Percentiles rank a stretch among this genome's conserved stretches.
Evolutionary conservation across 2,329 filamentous ascomycete genomes (phyloP).

Genomic region (Alternaria sp.): DNA sequence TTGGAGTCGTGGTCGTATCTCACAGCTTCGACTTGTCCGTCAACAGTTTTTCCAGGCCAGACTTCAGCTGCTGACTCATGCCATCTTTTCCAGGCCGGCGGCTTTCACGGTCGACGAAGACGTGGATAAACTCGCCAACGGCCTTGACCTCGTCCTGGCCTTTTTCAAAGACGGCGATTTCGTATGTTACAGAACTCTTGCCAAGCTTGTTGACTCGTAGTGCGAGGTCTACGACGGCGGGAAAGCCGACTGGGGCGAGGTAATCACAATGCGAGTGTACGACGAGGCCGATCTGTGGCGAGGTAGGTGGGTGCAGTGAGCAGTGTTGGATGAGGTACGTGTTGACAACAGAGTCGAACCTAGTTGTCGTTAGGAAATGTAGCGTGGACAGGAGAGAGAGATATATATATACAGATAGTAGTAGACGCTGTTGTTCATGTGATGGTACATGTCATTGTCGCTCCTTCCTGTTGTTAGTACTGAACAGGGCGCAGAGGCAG

Average conservation of each 20-base stretch:
- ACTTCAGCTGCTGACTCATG: constrained; percentile 68
- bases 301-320: constrained; percentile 73
- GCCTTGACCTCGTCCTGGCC: constrained; percentile 79
- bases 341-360: constrained; percentile 89
- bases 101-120: constrained; percentile 81
- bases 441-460: constrained; percentile 95
- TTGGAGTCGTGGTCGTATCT: neutral
- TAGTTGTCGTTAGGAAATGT: constrained; percentile 13
- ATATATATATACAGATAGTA: constrained; percentile 70
- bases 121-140: constrained; percentile 86
- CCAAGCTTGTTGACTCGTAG: constrained; percentile 85
- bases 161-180: constrained; percentile 84
- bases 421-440: constrained; percentile 92
- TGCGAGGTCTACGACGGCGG: constrained; percentile 81
- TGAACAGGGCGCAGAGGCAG: neutral
- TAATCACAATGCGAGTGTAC: constrained; percentile 88
- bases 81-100: constrained; percentile 72
- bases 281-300: constrained; percentile 80
- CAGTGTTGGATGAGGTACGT: constrained; percentile 84
- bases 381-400: constrained; percentile 31
- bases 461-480: constrained; percentile 60
- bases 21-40: constrained; percentile 39
- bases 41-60: constrained; percentile 47
- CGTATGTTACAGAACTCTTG: constrained; percentile 87
- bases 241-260: constrained; percentile 82